Conservation (phyloP, 108 stramenopile species). For the Nitzschia sp. region DNA sequence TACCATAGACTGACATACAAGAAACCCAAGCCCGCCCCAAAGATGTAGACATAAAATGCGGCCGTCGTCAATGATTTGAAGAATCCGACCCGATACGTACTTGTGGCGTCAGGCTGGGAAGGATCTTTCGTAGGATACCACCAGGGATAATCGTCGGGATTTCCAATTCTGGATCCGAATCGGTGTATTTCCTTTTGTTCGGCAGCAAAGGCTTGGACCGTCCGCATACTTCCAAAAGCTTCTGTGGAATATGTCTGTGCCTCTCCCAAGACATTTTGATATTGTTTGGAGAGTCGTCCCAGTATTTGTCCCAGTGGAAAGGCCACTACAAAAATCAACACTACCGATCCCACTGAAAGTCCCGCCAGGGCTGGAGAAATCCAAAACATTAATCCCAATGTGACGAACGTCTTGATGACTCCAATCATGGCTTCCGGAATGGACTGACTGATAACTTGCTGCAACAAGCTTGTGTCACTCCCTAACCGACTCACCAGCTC, state of each 20-base stretch:
- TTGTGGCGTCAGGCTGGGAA: not conserved
- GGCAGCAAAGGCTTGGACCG: constrained; percentile 79
- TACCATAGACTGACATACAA: constrained; percentile 63
- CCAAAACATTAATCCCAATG: constrained; percentile 68
- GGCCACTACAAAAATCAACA: constrained; percentile 47
- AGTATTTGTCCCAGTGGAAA: constrained; percentile 54
- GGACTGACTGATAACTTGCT: constrained; percentile 49
- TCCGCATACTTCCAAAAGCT: constrained; percentile 66
- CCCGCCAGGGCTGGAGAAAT: constrained; percentile 61
- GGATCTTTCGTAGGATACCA: constrained; percentile 43
- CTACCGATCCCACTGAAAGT: constrained; percentile 52
- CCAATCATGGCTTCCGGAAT: constrained; percentile 59
- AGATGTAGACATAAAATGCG: constrained; percentile 50
- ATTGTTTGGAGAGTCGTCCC: constrained; percentile 51
- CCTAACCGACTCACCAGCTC: constrained; percentile 73
- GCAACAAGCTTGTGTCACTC: constrained; percentile 68
- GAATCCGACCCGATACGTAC: constrained; percentile 66
- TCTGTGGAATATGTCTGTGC: constrained; percentile 73
- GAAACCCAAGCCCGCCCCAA: constrained; percentile 51
- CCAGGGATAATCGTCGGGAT: constrained; percentile 44
- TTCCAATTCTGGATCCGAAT: constrained; percentile 52
- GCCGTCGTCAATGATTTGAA: constrained; percentile 50
- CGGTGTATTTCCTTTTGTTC: constrained; percentile 57
- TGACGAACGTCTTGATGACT: constrained; percentile 41
- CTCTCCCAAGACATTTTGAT: constrained; percentile 70